phyloP scores from a whole-genome alignment of 2,329 filamentous ascomycete species.

The Penicillium hesseltinei region DNA sequence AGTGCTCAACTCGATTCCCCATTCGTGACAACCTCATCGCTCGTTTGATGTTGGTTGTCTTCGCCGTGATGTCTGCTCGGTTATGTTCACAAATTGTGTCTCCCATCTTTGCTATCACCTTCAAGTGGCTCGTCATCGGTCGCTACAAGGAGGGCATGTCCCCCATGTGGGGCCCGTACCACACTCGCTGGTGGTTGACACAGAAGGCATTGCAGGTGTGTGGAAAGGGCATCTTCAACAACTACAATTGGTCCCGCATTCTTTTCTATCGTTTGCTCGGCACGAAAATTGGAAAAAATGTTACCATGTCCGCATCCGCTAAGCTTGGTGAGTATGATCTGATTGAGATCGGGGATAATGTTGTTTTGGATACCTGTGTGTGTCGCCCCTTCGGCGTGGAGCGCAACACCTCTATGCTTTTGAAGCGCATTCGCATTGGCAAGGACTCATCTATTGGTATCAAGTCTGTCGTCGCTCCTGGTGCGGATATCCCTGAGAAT shows the following conservation, averaged over 20 bases:
- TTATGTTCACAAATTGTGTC: slow-evolving; percentile 40
- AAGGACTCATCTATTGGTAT: slow-evolving; percentile 49
- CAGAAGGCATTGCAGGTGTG: slow-evolving; percentile 54
- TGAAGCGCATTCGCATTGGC: slow-evolving; percentile 53
- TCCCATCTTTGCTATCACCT: slow-evolving; percentile 50
- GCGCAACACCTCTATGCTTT: slow-evolving; percentile 58
- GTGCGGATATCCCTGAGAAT: slow-evolving; percentile 48
- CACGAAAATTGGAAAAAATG: slow-evolving; percentile 53
- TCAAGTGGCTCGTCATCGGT: slow-evolving; percentile 58
- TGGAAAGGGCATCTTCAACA: slow-evolving; percentile 39
- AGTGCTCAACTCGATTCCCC: slow-evolving; percentile 31
- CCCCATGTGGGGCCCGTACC: slow-evolving; percentile 60
- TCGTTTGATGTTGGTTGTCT: slow-evolving; percentile 50
- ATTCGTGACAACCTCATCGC: slow-evolving; percentile 45
- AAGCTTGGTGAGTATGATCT: slow-evolving; percentile 58
- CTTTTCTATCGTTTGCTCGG: slow-evolving; percentile 55
- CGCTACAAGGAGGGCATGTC: slow-evolving; percentile 54
- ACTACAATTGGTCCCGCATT: slow-evolving; percentile 38
- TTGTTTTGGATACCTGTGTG: slow-evolving; percentile 48
- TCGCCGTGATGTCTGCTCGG: slow-evolving; percentile 47
- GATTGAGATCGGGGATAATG: slow-evolving; percentile 54
- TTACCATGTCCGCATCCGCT: slow-evolving; percentile 46
- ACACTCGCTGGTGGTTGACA: slow-evolving; percentile 59
- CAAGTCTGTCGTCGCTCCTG: slow-evolving; percentile 52
- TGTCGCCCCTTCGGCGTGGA: slow-evolving; percentile 56